A percentile compares a stretch with the other conserved stretches of the same genome.
Conservation (phyloP, 2,329 filamentous ascomycete species). For the Paecilomyces dactylethromorphus region DNA sequence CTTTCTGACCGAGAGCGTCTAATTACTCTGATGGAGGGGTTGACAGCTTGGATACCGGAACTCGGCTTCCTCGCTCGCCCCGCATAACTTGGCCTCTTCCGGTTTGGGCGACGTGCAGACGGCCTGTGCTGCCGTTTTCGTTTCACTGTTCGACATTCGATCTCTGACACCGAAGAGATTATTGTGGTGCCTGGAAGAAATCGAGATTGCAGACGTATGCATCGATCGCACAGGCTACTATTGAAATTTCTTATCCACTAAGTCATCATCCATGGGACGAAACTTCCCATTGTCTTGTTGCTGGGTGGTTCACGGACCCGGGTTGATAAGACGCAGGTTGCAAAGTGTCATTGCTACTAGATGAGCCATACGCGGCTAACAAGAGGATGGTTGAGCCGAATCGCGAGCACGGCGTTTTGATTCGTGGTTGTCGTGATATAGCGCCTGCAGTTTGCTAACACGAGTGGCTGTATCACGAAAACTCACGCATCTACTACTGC, state of each 20-base stretch:
- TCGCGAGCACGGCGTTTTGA: neutral
- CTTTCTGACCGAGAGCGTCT: neutral
- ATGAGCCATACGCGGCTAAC: neutral
- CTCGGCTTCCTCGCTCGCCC: neutral
- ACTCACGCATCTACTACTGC: neutral
- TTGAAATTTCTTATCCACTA: neutral
- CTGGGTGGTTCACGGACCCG: neutral
- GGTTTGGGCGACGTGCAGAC: neutral
- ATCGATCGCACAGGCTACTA: neutral
- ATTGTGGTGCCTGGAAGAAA: neutral
- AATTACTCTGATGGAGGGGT: neutral
- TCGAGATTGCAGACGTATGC: neutral
- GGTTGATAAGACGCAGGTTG: neutral
- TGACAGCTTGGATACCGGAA: neutral
- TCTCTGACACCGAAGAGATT: neutral
- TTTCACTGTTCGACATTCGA: neutral
- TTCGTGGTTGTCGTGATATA: neutral
- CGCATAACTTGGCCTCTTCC: neutral
- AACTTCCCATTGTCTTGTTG: neutral
- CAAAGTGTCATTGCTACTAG: neutral
- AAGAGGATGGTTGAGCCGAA: neutral
- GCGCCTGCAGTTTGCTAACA: neutral
- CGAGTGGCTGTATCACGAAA: neutral
- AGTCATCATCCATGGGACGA: neutral
- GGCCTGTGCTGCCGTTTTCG: neutral